Percentiles rank a stretch among this genome's conserved stretches.
phyloP scores from a whole-genome alignment of 306 rosid genomes.

The Vigna radiata region DNA sequence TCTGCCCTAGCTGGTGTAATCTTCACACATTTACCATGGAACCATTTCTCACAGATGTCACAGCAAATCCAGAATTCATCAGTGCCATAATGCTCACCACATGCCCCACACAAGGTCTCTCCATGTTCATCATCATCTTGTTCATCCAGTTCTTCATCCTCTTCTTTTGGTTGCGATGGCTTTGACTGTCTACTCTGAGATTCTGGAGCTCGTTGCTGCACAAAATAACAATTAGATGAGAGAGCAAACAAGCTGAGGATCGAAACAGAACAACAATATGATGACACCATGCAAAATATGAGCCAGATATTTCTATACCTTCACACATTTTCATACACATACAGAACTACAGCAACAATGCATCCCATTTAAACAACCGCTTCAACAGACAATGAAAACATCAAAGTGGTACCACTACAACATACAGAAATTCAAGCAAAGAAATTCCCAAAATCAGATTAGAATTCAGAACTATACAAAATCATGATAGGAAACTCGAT shows the following conservation, averaged over 20 bases:
- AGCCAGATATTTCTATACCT: conserved; percentile 17
- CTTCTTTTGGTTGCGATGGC: conserved; percentile 57
- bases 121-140: conserved; percentile 90
- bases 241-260: conserved; percentile 17
- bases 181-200: conserved; percentile 58
- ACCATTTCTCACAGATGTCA: conserved; percentile 93
- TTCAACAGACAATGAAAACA: conserved; percentile 6
- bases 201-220: conserved; percentile 67
- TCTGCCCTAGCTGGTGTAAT: conserved; percentile 93
- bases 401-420: conserved; percentile 13
- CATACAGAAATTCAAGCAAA: background rate
- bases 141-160: conserved; percentile 74
- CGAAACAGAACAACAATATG: conserved; percentile 37
- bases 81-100: conserved; percentile 81
- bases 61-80: conserved; percentile 98
- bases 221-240: conserved; percentile 32
- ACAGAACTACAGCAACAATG: background rate
- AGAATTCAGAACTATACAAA: conserved; percentile 19
- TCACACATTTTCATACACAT: conserved; percentile 8
- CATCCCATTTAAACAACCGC: background rate
- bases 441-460: conserved; percentile 17
- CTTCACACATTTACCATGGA: conserved; percentile 95
- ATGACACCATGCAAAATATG: background rate
- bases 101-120: conserved; percentile 89
- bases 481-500: background rate